phyloP scores from a whole-genome alignment of 2,329 filamentous ascomycete species.

The Ceratocystis papillata region DNA sequence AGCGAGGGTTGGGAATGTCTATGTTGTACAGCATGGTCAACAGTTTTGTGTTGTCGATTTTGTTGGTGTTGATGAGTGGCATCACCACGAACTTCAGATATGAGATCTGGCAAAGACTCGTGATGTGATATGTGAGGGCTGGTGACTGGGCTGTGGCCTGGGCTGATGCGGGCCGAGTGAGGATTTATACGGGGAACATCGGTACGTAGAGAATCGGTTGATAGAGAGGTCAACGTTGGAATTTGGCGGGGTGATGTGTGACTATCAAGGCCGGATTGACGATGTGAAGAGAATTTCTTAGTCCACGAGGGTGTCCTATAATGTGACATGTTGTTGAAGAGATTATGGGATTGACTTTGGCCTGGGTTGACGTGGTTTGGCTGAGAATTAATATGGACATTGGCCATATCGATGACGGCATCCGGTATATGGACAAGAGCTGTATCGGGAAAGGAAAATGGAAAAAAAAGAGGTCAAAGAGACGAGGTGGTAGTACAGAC shows the following conservation, averaged over 20 bases:
- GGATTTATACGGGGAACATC: slow-evolving; percentile 3
- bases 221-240: background rate
- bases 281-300: slow-evolving; percentile 23
- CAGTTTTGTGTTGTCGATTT: background rate
- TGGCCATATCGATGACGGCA: slow-evolving; percentile 12
- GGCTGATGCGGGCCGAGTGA: background rate
- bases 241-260: slow-evolving; percentile 20
- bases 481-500: slow-evolving; percentile 3
- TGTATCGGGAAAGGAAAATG: background rate
- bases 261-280: slow-evolving; percentile 21
- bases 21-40: background rate
- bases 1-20: background rate
- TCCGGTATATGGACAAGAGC: background rate
- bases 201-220: background rate
- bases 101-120: slow-evolving; percentile 1
- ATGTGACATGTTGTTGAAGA: slow-evolving; percentile 19
- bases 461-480: slow-evolving; percentile 8
- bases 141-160: background rate
- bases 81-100: slow-evolving; percentile 6
- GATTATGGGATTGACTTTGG: slow-evolving; percentile 13
- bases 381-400: slow-evolving; percentile 1
- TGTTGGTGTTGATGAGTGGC: background rate
- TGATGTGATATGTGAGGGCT: background rate
- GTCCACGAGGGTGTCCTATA: slow-evolving; percentile 23
- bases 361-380: background rate